Conservation (phyloP, 1,284 basidiomycete genomes). For the Apiotrichum gamsii region DNA sequence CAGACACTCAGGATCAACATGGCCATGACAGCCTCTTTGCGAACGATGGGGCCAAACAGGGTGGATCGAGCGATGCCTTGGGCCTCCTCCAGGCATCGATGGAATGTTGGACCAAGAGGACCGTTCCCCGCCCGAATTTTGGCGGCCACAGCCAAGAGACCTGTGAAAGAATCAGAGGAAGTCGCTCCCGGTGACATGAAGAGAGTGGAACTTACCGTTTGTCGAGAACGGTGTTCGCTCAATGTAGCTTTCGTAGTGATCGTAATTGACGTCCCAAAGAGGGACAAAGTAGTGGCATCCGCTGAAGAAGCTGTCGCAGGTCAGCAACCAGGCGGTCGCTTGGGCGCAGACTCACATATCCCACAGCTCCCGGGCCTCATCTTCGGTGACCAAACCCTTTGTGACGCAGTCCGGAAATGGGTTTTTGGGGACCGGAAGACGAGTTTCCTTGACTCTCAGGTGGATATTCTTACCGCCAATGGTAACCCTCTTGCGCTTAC, state of each 20-base stretch:
- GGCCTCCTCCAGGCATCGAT: conserved; percentile 83
- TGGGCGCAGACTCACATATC: conserved; percentile 61
- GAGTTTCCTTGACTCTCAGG: conserved; percentile 62
- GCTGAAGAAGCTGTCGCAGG: conserved; percentile 71
- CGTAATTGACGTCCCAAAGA: conserved; percentile 79
- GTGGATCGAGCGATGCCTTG: conserved; percentile 89
- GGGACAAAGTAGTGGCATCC: conserved; percentile 93
- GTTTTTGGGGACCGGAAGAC: conserved; percentile 53
- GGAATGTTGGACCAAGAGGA: conserved; percentile 73
- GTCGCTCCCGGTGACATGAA: neutral
- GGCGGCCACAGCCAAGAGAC: conserved; percentile 76
- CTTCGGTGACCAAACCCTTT: conserved; percentile 64
- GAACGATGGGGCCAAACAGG: conserved; percentile 80
- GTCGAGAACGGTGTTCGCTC: conserved; percentile 83
- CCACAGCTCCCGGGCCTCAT: conserved; percentile 76
- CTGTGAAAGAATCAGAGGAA: too few species aligned
- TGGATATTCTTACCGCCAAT: conserved; percentile 30
- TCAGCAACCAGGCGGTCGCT: conserved; percentile 7
- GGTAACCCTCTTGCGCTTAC: conserved; percentile 32
- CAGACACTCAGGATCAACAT: conserved; percentile 86
- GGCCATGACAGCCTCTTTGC: conserved; percentile 91
- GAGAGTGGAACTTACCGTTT: conserved; percentile 28
- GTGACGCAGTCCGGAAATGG: conserved; percentile 48
- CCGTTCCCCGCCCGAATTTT: conserved; percentile 86
- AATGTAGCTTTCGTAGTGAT: conserved; percentile 81